Percentiles rank a stretch among this genome's conserved stretches.
phyloP scores from a whole-genome alignment of 306 rosid species.

The Dalbergia oliveri region DNA sequence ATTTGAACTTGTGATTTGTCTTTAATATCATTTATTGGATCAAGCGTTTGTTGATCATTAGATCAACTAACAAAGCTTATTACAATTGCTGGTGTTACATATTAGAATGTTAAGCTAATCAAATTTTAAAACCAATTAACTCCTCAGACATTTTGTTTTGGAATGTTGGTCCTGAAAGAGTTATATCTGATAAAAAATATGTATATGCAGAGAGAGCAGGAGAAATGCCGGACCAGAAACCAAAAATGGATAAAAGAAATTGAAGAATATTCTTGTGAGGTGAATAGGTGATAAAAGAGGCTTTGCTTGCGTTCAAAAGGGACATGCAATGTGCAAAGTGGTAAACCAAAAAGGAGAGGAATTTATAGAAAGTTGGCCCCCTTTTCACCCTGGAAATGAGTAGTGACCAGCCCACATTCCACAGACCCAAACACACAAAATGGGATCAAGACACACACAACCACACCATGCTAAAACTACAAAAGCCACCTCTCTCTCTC shows the following conservation, averaged over 20 bases:
- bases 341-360: conserved; percentile 59
- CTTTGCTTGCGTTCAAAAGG: conserved; percentile 61
- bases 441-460: background rate
- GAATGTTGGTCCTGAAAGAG: conserved; percentile 29
- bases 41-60: too few species aligned
- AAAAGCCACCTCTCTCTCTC: conserved; percentile 5
- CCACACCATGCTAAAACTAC: conserved; percentile 5
- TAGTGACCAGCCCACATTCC: conserved; percentile 56
- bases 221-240: conserved; percentile 14
- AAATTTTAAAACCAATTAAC: background rate
- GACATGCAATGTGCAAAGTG: conserved; percentile 74
- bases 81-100: too few species aligned
- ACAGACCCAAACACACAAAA: conserved; percentile 43
- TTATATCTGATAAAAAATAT: too few species aligned
- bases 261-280: conserved; percentile 50
- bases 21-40: too few species aligned
- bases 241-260: conserved; percentile 6
- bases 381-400: conserved; percentile 67
- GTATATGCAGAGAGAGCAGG: background rate
- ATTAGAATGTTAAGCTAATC: too few species aligned
- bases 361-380: conserved; percentile 81
- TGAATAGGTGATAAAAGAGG: conserved; percentile 45
- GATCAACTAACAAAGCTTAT: too few species aligned
- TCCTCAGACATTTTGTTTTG: conserved; percentile 9
- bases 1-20: too few species aligned